Base-by-base conservation (phyloP, 2,329 filamentous ascomycete genomes). In the Epichloe sibirici region DNA sequence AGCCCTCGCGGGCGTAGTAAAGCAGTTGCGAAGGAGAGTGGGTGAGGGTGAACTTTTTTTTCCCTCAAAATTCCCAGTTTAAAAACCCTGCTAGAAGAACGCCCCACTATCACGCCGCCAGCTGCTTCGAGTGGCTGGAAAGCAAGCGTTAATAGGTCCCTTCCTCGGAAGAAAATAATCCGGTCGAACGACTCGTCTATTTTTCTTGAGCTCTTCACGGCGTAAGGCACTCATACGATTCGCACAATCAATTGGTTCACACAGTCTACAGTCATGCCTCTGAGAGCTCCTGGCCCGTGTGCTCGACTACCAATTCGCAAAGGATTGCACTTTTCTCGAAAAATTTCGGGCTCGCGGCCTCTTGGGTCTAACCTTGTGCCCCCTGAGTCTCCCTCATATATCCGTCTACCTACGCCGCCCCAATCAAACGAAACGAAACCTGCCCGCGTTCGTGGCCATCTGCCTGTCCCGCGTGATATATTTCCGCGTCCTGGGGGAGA, bases 371-470 rank as follows among this genome's bases (percentile, higher is more conserved):
- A 80, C 55, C 72, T 74, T 46, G 86, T 90, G 57, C 85, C 85
- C 17, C 91, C 93, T 48, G 88, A 96, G 66, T 95, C 90, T 38
- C 91, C 93, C 46, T 79, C 80, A 58, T 97, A 86, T 74, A 86
- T 97, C 70, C 82, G 88, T 58, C 75, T 96, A 52, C 91, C 90
- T 47, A 76, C 77, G 59, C 79, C 86, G 48, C 78, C 82, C n/a
- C 89, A 95, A 66, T 81, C 84, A 49, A 76, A 79, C 35, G 73
- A 78, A 59, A 65, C 65, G 13, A 70, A 67, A 55, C 69, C 63
- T 2, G 63, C 68, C 2, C 68, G 69, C 9, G 67, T 89, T 37
- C 89, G 89, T 66, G 93, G 93, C 59, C 81, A 84, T 53, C 78
- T 98, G 0, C 93, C 93, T 8, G 75, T 89, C 0, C 91, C 93